Conservation (phyloP, 2,329 filamentous ascomycete genomes). For the Huntiella savannae region DNA sequence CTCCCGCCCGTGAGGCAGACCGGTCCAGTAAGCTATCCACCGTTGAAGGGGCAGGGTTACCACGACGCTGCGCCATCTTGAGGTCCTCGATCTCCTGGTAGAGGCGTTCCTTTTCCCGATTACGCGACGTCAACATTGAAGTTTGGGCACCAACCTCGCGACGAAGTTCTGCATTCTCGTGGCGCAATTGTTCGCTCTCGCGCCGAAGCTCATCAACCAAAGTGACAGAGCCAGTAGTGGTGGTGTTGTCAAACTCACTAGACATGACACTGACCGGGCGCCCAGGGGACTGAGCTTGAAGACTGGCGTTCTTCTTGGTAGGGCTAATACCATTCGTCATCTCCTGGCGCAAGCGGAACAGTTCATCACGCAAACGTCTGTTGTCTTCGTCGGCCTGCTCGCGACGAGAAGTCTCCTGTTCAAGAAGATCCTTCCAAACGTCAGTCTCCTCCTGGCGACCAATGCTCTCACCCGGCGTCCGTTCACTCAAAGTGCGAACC, state of each 20-base stretch:
- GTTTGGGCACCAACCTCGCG: constrained; percentile 90
- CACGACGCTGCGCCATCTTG: constrained; percentile 69
- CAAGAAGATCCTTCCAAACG: constrained; percentile 87
- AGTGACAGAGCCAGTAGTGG: constrained; percentile 40
- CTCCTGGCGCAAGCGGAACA: constrained; percentile 52
- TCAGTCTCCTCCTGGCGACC: constrained; percentile 48
- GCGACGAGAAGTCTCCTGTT: constrained; percentile 73
- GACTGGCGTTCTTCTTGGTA: constrained; percentile 30
- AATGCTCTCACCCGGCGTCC: constrained; percentile 28
- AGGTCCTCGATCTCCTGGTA: constrained; percentile 96
- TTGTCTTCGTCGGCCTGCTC: constrained; percentile 87
- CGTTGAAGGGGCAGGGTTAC: constrained; percentile 35
- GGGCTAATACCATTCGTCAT: constrained; percentile 18
- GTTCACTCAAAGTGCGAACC: constrained; percentile 37
- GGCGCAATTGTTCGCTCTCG: constrained; percentile 57
- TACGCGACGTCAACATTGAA: constrained; percentile 90
- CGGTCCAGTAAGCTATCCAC: constrained; percentile 85
- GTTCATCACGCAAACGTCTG: constrained; percentile 62
- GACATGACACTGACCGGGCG: constrained; percentile 32
- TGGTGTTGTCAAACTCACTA: constrained; percentile 25
- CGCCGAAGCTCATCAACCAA: constrained; percentile 57
- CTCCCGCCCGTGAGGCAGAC: constrained; percentile 68
- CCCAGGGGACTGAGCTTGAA: constrained; percentile 27
- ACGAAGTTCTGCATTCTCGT: constrained; percentile 81
- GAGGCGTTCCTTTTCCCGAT: constrained; percentile 81